These are phyloP conservation scores for Excoecaria agallocha DNA, from an alignment of 345 rosid genomes.

Conservation along the genomic window DNA sequence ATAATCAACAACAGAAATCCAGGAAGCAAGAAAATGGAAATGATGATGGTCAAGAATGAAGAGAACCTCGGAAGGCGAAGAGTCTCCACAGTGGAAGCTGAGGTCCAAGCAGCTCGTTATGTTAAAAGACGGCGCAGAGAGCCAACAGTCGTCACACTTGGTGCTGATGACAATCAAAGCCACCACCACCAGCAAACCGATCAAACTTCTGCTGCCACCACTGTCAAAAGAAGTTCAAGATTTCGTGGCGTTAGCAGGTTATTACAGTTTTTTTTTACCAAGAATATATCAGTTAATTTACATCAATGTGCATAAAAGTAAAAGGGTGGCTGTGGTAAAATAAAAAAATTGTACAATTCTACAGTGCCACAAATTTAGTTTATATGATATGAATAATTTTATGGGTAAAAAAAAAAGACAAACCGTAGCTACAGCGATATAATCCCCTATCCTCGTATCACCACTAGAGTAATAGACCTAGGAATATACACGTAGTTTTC, in stretches of 20 bases:
- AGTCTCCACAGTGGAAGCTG: slow-evolving; percentile 12
- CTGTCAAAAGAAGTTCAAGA: slow-evolving; percentile 68
- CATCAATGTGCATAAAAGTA: too few relatives aligned
- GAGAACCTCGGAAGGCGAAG: slow-evolving; percentile 29
- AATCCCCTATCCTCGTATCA: too few relatives aligned
- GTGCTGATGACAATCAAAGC: slow-evolving; percentile 11
- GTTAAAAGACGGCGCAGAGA: slow-evolving; percentile 51
- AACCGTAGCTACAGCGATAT: too few relatives aligned
- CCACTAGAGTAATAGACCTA: too few relatives aligned
- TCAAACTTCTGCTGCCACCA: slow-evolving; percentile 35
- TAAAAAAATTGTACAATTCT: too few relatives aligned
- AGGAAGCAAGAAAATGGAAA: slow-evolving; percentile 27
- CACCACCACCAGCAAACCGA: slow-evolving; percentile 34
- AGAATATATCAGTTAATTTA: too few relatives aligned
- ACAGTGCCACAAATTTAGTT: too few relatives aligned
- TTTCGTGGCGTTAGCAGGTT: slow-evolving; percentile 74
- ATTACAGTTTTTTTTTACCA: background rate
- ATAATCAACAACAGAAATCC: background rate
- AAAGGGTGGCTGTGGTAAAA: too few relatives aligned
- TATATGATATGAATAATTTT: too few relatives aligned
- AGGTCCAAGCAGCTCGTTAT: slow-evolving; percentile 21
- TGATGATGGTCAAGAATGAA: slow-evolving; percentile 41
- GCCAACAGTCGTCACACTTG: slow-evolving; percentile 19
- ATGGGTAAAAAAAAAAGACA: too few relatives aligned
- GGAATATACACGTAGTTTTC: background rate